Evolutionary conservation across 306 rosid genomes (phyloP), one percentile per base, ranked within the genome.

Genomic region (Corylus avellana): DNA sequence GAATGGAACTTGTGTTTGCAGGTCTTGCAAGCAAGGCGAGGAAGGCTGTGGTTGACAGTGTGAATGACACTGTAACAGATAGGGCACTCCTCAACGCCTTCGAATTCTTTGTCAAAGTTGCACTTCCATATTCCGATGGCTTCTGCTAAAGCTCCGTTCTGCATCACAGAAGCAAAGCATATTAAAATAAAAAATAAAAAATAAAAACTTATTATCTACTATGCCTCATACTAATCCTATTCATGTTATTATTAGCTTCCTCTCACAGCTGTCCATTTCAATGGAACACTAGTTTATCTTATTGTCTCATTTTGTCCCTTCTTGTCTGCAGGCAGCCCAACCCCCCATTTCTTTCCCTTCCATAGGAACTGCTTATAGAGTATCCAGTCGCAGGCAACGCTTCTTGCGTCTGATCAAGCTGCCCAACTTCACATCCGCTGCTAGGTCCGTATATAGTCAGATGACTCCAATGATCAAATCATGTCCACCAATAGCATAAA

Each of bases 1-100:
- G 97, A 87, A 79, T 95, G 98, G 89, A 95, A 95, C 82, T 92
- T 95, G 92, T 92, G 97, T 85, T 92, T 95, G 97, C 98, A 95
- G 32, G 98, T 95, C 88, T 80, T 91, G 97, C 98, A 95, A 51
- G 97, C 93, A 50, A 95, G 97, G 73, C 94, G 92, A 16, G 98
- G 98, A 82, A 95, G 90, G 81, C 97, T 78, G 83, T 91, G 93
- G 87, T 95, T 91, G 59, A 93, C 78, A 17, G 98, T 95, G 84
- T 95, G 98, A 74, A 95, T 92, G 82, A 92, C 97, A 79, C 98
- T 95, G 82, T 95, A 92, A 83, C 98, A 95, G 75, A 95, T 92
- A 0, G 98, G 98, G 82, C 98, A 91, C 88, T 92, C 98, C 88
- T 95, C 98, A 69, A 95, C 92, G 22, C 98, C 98, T 91, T 95